Percentiles rank a stretch among this genome's conserved stretches.
phyloP scores from a whole-genome alignment of 192 early-diverging fungal genomes.

The Coemansia sp. region DNA sequence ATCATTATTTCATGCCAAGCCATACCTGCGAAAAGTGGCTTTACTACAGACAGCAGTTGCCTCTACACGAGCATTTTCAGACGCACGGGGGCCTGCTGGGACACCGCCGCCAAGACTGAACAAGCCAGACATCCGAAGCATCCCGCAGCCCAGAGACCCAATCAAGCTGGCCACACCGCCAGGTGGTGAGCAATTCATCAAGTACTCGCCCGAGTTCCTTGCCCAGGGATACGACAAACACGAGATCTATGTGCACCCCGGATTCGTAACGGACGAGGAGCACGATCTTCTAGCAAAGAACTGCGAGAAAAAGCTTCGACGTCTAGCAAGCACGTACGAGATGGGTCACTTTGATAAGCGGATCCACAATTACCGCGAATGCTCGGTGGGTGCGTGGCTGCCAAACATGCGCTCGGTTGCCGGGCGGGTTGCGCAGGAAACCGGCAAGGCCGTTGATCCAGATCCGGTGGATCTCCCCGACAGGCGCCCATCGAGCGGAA shows the following conservation, averaged over 20 bases:
- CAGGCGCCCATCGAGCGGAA: neutral
- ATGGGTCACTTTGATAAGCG: constrained; percentile 78
- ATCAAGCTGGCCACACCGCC: constrained; percentile 22
- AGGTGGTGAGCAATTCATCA: constrained; percentile 15
- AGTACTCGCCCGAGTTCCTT: constrained; percentile 31
- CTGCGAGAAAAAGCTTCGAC: constrained; percentile 55
- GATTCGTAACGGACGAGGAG: constrained; percentile 40
- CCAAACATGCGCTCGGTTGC: constrained; percentile 31
- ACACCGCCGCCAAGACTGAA: constrained; percentile 14
- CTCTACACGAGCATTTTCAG: constrained; percentile 7
- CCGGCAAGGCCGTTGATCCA: constrained; percentile 27
- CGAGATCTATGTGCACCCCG: constrained; percentile 46
- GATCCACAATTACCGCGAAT: constrained; percentile 71
- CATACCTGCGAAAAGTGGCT: neutral
- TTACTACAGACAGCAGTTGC: neutral
- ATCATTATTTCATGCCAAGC: neutral
- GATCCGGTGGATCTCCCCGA: constrained; percentile 45
- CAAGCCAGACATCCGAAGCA: constrained; percentile 18
- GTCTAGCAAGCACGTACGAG: constrained; percentile 61
- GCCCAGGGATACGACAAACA: constrained; percentile 16
- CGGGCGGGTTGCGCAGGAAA: constrained; percentile 24
- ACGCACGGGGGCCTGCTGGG: constrained; percentile 9
- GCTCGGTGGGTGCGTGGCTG: constrained; percentile 67
- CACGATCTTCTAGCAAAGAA: constrained; percentile 48
- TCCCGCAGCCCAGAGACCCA: constrained; percentile 32